Base-by-base conservation (phyloP, 352 stramenopile species). In the Phytophthora pseudosyringae region DNA sequence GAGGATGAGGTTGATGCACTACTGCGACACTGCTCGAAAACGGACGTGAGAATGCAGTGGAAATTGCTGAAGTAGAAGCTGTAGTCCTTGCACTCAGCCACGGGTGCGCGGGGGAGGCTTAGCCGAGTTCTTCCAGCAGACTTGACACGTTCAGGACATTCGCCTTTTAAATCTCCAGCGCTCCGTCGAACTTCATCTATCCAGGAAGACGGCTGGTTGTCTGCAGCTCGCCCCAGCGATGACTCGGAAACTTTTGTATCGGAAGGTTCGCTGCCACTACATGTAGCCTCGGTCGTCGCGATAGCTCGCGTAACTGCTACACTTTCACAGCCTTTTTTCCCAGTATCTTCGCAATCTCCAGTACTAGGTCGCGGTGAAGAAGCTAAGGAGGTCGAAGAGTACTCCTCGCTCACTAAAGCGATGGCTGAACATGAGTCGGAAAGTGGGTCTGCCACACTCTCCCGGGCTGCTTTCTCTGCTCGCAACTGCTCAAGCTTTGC, bases 31-130 rank as follows among this genome's bases (percentile, higher is more conserved):
- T 90, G 82, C 73, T 93, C 84, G 44, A 79, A 91, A 12, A 90
- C 79, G 36, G 76, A 81, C 2, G 84, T 90, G 45, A 93, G 70
- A 35, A 91, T 91, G 69, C 84, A 93, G 61, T 83, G 79, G 54
- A 93, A 93, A 39, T 83, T 90, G 52, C 49, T 65, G 63, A 90
- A 93, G 57, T 87, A 87, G 32, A 52, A 59, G 5, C 73, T 64
- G 53, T 93, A 93, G 64, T 91, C 81, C 28, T 71, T 72, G 39
- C 73, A 75, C 4, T 73, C 65, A 15, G 31, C 50, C 15, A 57
- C 45, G 33, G 65, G 64, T 5, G 40, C 6, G n/a, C 65, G 65
- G 18, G 59, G 59, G 21, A 21, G 21, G 21, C 21, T 21, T 9
- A 73, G 38, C 18, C 28, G 36, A 21, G 50, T 31, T 11, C 44